phyloP scores from a whole-genome alignment of 2,329 filamentous ascomycete genomes.

The Teratosphaeria gauchensis region DNA sequence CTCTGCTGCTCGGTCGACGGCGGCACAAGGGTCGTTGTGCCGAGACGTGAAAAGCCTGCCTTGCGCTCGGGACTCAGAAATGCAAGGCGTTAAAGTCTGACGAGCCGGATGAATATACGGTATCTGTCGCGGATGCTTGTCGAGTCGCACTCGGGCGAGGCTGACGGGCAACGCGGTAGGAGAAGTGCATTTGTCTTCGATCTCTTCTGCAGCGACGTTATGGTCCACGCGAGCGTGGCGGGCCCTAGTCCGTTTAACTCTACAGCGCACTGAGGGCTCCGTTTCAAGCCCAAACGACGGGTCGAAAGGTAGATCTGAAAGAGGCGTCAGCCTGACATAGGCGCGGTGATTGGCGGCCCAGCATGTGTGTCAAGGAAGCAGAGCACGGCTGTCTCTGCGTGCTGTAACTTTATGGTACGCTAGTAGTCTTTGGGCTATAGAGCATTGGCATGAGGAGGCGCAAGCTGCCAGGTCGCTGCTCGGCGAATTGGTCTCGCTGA shows the following conservation, averaged over 20 bases:
- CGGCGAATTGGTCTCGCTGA: not conserved
- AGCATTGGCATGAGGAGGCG: not conserved
- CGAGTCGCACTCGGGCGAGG: not conserved
- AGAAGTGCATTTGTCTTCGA: not conserved
- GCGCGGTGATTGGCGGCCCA: not conserved
- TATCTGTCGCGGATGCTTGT: not conserved
- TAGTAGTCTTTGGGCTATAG: not conserved
- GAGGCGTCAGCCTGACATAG: not conserved
- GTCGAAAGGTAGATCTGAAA: not conserved
- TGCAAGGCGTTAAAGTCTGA: conserved; percentile 17
- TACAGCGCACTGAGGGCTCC: not conserved
- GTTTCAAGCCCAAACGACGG: not conserved
- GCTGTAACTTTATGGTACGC: not conserved
- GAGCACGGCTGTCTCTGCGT: not conserved
- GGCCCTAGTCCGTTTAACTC: not conserved
- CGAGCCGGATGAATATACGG: not conserved
- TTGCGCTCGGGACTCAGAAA: conserved; percentile 17
- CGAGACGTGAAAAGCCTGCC: conserved; percentile 5
- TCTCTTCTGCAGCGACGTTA: not conserved
- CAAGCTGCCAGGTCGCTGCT: not conserved
- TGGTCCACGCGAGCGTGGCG: not conserved
- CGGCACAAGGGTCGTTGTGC: conserved; percentile 11
- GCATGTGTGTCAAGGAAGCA: not conserved
- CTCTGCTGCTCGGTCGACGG: not conserved
- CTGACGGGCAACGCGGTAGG: not conserved